Evolutionary conservation across 805 yeast genomes (phyloP).

Genomic region (Saccharomyces jurei): DNA sequence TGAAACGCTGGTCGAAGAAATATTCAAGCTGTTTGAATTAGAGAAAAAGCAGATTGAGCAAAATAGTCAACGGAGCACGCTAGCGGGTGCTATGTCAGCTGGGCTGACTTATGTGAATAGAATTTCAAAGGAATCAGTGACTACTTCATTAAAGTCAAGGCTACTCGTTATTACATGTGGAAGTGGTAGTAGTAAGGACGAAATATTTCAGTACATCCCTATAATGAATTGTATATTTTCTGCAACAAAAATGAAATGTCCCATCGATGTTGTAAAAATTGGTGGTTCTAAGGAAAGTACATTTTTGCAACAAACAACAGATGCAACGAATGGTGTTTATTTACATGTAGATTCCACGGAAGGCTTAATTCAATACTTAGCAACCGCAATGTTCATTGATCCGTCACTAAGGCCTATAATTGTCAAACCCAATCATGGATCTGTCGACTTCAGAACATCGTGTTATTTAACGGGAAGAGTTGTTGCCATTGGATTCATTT

Average conservation of each 20-base stretch:
- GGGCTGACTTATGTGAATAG: slow-evolving; percentile 77
- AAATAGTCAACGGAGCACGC: slow-evolving; percentile 38
- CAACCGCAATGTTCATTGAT: slow-evolving; percentile 78
- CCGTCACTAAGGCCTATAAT: slow-evolving; percentile 72
- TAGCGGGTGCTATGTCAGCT: slow-evolving; percentile 74
- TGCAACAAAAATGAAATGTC: slow-evolving; percentile 83
- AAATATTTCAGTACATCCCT: slow-evolving; percentile 76
- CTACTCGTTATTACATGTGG: slow-evolving; percentile 43
- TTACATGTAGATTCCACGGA: slow-evolving; percentile 55
- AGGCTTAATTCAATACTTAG: slow-evolving; percentile 76
- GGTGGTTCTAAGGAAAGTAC: slow-evolving; percentile 47
- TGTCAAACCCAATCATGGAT: slow-evolving; percentile 71
- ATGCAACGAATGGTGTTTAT: slow-evolving; percentile 88
- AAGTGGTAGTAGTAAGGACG: slow-evolving; percentile 58
- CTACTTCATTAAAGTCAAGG: slow-evolving; percentile 49
- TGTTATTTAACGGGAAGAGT: slow-evolving; percentile 87
- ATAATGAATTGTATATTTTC: slow-evolving; percentile 94
- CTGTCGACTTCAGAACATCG: slow-evolving; percentile 89
- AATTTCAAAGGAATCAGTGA: slow-evolving; percentile 41
- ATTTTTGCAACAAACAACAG: slow-evolving; percentile 90
- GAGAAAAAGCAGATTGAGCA: slow-evolving; percentile 19
- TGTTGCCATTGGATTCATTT: slow-evolving; percentile 89
- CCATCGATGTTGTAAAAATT: slow-evolving; percentile 85
- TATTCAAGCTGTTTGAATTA: slow-evolving; percentile 40
- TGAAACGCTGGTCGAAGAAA: slow-evolving; percentile 55